These are phyloP conservation scores for Fomitopsis pinicola DNA, from an alignment of 1,284 basidiomycete genomes.

Conservation along the genomic window DNA sequence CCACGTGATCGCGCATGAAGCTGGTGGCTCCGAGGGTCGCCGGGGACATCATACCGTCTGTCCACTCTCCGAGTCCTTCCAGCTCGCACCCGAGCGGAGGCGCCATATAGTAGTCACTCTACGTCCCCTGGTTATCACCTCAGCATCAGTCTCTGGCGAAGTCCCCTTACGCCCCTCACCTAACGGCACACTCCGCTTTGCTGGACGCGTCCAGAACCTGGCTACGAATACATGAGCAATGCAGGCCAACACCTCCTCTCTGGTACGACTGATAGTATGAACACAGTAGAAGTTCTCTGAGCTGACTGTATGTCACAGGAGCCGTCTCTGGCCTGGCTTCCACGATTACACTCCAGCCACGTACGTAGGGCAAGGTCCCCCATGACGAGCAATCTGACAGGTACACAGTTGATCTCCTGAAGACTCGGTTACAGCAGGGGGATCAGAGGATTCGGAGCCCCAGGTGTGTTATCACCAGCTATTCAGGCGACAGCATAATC, in stretches of 20 bases:
- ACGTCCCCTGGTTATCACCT: too few relatives aligned
- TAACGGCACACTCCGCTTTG: background rate
- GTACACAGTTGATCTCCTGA: slow-evolving; percentile 76
- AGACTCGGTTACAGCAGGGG: slow-evolving; percentile 83
- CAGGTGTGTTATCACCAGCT: slow-evolving; percentile 16
- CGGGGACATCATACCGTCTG: background rate
- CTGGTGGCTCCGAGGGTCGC: background rate
- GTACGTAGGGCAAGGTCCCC: slow-evolving; percentile 35
- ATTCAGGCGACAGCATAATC: background rate
- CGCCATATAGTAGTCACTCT: background rate
- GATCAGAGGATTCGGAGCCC: slow-evolving; percentile 42
- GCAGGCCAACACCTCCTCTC: slow-evolving; percentile 70
- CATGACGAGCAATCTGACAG: background rate
- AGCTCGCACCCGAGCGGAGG: background rate
- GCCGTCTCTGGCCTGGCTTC: slow-evolving; percentile 74
- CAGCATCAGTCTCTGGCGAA: too few relatives aligned
- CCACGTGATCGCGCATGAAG: background rate
- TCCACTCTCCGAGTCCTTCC: background rate
- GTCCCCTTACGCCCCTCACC: background rate
- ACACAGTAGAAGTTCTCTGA: background rate
- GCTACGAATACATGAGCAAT: slow-evolving; percentile 50
- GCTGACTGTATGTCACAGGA: slow-evolving; percentile 35
- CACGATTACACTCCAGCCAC: slow-evolving; percentile 72
- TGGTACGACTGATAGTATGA: slow-evolving; percentile 36
- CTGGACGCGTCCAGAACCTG: background rate